Percentiles rank a stretch among this genome's conserved stretches.
Conservation (phyloP, 345 rosid genomes). For the Bruguiera parviflora region DNA sequence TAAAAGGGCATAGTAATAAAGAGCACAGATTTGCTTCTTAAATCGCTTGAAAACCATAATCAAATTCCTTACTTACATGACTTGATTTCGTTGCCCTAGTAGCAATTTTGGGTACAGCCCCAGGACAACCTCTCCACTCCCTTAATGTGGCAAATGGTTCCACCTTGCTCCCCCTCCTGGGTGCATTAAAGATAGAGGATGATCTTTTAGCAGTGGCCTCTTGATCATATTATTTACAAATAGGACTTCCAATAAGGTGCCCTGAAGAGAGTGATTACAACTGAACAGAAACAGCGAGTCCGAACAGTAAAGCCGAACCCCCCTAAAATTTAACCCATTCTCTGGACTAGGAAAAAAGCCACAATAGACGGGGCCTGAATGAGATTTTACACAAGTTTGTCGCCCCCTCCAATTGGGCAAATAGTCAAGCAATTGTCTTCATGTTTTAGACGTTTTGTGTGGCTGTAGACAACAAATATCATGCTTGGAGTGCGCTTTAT, state of each 20-base stretch:
- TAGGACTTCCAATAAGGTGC: too few relatives aligned
- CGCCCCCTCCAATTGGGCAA: not conserved
- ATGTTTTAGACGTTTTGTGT: not conserved
- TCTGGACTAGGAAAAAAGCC: not conserved
- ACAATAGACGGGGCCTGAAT: not conserved
- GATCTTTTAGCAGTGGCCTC: too few relatives aligned
- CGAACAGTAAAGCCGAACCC: too few relatives aligned
- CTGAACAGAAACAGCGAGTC: too few relatives aligned
- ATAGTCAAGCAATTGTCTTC: not conserved
- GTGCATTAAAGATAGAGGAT: too few relatives aligned
- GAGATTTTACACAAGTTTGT: not conserved
- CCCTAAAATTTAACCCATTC: too few relatives aligned
- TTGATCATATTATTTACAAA: too few relatives aligned
- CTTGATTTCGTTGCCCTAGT: constrained; percentile 6
- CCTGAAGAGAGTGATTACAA: too few relatives aligned
- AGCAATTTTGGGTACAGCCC: not conserved
- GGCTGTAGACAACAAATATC: not conserved
- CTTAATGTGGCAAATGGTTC: not conserved
- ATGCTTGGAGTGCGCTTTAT: not conserved
- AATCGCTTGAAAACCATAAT: not conserved
- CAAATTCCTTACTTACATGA: constrained; percentile 2
- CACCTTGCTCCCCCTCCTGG: too few relatives aligned
- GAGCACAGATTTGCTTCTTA: constrained; percentile 5
- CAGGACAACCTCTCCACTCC: not conserved
- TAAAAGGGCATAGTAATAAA: not conserved